Percentiles rank a stretch among this genome's conserved stretches.
Conservation (phyloP, 2,329 filamentous ascomycete species). For the Salinomyces thailandicus region DNA sequence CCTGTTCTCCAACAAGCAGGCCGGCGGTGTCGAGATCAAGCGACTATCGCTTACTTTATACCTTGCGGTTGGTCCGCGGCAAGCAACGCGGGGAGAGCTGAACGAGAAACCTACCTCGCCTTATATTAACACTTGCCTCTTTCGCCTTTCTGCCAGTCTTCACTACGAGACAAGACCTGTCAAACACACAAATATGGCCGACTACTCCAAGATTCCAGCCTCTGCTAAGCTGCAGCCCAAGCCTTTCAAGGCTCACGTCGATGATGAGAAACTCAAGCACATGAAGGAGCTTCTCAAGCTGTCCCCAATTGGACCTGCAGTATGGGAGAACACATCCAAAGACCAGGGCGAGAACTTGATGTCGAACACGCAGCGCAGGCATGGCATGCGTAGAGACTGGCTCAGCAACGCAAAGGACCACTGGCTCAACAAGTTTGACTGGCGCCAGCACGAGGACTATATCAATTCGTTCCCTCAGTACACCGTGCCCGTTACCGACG, state of each 20-base stretch:
- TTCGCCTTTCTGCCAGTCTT: no score
- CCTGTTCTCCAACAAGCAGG: no score
- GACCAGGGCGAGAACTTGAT: conserved; percentile 15
- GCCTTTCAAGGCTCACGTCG: conserved; percentile 35
- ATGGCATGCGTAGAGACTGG: conserved; percentile 41
- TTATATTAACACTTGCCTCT: no score
- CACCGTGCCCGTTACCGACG: conserved; percentile 32
- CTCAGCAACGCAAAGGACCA: conserved; percentile 29
- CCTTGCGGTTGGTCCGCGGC: no score
- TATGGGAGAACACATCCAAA: conserved; percentile 38
- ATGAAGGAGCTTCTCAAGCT: conserved; percentile 39
- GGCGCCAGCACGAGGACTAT: conserved; percentile 31
- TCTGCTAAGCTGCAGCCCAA: conserved; percentile 28
- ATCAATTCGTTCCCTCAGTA: conserved; percentile 46
- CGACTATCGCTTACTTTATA: no score
- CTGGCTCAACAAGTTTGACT: conserved; percentile 27
- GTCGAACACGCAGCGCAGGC: conserved; percentile 19
- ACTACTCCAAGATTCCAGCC: conserved; percentile 24
- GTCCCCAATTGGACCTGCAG: conserved; percentile 39
- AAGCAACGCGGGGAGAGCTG: no score
- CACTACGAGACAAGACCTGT: no score
- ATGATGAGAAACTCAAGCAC: conserved; percentile 35
- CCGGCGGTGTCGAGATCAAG: no score
- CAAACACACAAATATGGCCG: no score
- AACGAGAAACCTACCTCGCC: no score